A percentile compares a stretch with the other conserved stretches of the same genome.
phyloP scores from a whole-genome alignment of 768 basidiomycete species.

The Tylopilus rubrobrunneus region DNA sequence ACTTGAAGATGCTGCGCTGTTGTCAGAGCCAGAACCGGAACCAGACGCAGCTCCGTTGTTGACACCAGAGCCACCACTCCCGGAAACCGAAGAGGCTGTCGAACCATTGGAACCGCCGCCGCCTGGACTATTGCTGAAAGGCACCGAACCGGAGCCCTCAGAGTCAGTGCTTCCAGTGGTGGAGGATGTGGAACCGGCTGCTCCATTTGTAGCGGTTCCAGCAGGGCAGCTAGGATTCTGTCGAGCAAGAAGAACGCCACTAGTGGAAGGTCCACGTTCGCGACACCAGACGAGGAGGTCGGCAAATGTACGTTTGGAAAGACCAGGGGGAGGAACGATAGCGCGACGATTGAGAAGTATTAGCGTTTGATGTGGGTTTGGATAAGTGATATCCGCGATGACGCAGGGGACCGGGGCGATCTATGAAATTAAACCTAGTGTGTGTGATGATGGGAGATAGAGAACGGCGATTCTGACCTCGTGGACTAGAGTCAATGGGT shows the following conservation, averaged over 20 bases:
- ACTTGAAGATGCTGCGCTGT: not conserved
- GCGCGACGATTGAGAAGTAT: constrained; percentile 21
- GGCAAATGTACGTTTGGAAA: constrained; percentile 19
- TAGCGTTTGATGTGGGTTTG: constrained; percentile 20
- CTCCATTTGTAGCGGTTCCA: not conserved
- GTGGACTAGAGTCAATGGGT: constrained; percentile 14
- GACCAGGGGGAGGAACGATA: constrained; percentile 20
- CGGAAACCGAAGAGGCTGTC: constrained; percentile 1
- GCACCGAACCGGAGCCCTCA: not conserved
- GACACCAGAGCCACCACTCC: not conserved
- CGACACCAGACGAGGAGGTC: constrained; percentile 31
- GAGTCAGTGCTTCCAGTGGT: not conserved
- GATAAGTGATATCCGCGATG: constrained; percentile 27
- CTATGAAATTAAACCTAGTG: constrained; percentile 6
- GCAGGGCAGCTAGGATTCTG: constrained; percentile 19
- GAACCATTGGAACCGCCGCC: not conserved
- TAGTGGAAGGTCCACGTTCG: constrained; percentile 9
- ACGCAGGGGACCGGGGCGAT: constrained; percentile 16
- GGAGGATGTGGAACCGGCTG: not conserved
- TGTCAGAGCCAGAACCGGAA: not conserved
- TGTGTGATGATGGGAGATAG: too few species aligned
- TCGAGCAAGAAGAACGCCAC: constrained; percentile 21
- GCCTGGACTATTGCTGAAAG: not conserved
- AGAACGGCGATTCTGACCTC: constrained; percentile 2
- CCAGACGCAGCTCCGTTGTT: not conserved